Conservation (phyloP, 352 stramenopile species). For the Plasmopara viticola region DNA sequence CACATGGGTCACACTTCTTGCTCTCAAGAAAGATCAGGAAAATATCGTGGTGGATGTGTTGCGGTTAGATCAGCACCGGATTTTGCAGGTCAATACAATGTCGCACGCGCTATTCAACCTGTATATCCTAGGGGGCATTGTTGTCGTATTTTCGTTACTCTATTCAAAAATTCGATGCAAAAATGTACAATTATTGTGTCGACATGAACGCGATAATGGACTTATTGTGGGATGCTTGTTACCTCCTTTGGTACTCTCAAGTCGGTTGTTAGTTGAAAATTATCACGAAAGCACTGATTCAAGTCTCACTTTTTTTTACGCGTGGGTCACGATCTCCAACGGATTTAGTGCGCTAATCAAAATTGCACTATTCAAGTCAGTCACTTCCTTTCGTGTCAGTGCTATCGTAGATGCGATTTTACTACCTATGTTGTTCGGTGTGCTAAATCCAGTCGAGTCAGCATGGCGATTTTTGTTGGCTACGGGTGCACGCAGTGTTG, state of each 20-base stretch:
- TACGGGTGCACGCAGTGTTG: conserved; percentile 25
- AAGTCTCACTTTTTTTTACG: conserved; percentile 45
- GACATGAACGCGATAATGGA: conserved; percentile 48
- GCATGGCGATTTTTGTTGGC: conserved; percentile 32
- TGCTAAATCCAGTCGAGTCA: conserved; percentile 27
- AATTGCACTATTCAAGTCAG: conserved; percentile 29
- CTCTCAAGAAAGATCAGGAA: conserved; percentile 15
- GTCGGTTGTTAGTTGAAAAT: conserved; percentile 39
- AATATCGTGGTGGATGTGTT: conserved; percentile 4
- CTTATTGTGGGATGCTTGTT: conserved; percentile 56
- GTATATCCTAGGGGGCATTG: conserved; percentile 25
- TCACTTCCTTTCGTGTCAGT: conserved; percentile 29
- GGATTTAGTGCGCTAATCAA: conserved; percentile 44
- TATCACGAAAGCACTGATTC: conserved; percentile 21
- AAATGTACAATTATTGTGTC: conserved; percentile 22
- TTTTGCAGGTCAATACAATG: conserved; percentile 28
- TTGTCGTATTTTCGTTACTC: conserved; percentile 24
- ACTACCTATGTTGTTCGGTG: conserved; percentile 21
- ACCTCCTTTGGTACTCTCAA: conserved; percentile 50
- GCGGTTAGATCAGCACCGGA: conserved; percentile 18
- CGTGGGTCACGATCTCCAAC: conserved; percentile 46
- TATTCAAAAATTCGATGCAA: conserved; percentile 12
- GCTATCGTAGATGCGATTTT: conserved; percentile 37
- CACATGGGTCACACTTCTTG: conserved; percentile 29
- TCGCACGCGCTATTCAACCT: conserved; percentile 23